phyloP scores from a whole-genome alignment of 495 filamentous ascomycete species.

The Umbilicaria muhlenbergii region DNA sequence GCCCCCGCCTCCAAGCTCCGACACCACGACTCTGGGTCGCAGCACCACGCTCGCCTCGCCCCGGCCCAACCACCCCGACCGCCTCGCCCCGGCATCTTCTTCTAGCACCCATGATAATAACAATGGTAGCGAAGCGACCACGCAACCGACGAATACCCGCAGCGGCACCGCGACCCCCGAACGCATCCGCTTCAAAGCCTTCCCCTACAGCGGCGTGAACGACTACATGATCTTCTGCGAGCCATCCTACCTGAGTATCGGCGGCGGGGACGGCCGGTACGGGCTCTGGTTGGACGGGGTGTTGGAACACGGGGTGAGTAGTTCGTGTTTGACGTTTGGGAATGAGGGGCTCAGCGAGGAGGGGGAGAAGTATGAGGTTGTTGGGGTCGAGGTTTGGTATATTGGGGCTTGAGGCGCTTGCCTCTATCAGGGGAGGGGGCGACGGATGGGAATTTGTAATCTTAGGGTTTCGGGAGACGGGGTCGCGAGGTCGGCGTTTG shows the following conservation, averaged over 20 bases:
- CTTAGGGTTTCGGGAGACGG: no score
- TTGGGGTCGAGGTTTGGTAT: conserved; percentile 89
- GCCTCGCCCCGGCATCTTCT: conserved; percentile 16
- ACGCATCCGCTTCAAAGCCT: conserved; percentile 84
- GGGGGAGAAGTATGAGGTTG: conserved; percentile 79
- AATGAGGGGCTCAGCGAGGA: conserved; percentile 94
- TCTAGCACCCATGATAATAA: conserved; percentile 3
- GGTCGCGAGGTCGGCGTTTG: no score
- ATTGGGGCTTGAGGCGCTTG: conserved; percentile 28
- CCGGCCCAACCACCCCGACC: conserved; percentile 18
- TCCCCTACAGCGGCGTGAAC: conserved; percentile 89
- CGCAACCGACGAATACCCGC: neutral
- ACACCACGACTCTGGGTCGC: conserved; percentile 54
- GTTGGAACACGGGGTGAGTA: conserved; percentile 75
- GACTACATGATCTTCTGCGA: conserved; percentile 96
- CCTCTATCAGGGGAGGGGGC: conserved; percentile 5
- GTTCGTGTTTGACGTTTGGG: conserved; percentile 74
- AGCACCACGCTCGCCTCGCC: conserved; percentile 44
- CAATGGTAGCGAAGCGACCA: neutral
- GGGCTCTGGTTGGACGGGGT: conserved; percentile 85
- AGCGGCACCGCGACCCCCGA: conserved; percentile 18
- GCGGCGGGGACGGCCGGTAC: conserved; percentile 81
- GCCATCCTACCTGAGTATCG: conserved; percentile 65
- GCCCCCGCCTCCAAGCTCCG: conserved; percentile 60
- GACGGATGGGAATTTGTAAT: neutral